These are phyloP conservation scores for Wickerhamiella azyma DNA, from an alignment of 805 yeast species.

Conservation along the genomic window DNA sequence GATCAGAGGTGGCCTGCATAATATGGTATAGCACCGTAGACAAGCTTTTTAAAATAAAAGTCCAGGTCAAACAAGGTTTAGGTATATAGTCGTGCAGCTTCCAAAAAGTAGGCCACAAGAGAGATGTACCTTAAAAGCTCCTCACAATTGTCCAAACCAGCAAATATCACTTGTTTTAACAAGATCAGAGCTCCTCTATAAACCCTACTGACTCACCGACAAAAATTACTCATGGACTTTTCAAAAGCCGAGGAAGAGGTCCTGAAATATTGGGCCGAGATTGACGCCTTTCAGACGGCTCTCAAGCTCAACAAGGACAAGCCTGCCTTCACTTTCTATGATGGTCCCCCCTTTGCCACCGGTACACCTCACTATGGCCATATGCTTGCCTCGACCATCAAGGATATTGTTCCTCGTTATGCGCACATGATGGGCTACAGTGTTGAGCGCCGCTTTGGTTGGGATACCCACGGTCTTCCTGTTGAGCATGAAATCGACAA, in stretches of 20 bases:
- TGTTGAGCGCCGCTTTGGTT: constrained; percentile 95
- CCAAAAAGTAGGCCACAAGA: too few relatives aligned
- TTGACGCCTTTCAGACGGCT: constrained; percentile 86
- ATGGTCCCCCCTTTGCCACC: constrained; percentile 99
- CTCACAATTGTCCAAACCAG: too few relatives aligned
- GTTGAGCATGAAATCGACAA: constrained; percentile 98
- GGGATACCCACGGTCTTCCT: constrained; percentile 99
- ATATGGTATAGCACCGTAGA: too few relatives aligned
- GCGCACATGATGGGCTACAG: constrained; percentile 96
- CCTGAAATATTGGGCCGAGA: constrained; percentile 69
- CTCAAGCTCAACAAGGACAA: constrained; percentile 69
- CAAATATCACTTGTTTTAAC: too few relatives aligned
- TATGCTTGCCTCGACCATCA: constrained; percentile 88
- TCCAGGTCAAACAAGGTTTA: too few relatives aligned
- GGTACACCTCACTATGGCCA: constrained; percentile 99
- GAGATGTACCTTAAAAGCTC: too few relatives aligned
- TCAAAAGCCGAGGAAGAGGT: constrained; percentile 83
- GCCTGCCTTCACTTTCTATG: constrained; percentile 85
- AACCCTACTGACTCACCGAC: too few relatives aligned
- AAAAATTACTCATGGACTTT: constrained; percentile 34
- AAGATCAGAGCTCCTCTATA: too few relatives aligned
- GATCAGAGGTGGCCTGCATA: too few relatives aligned
- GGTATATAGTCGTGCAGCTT: too few relatives aligned
- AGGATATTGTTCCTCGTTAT: constrained; percentile 93
- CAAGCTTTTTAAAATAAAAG: too few relatives aligned